Conservation (phyloP, 2,329 filamentous ascomycete species). For the Fusarium sp. region DNA sequence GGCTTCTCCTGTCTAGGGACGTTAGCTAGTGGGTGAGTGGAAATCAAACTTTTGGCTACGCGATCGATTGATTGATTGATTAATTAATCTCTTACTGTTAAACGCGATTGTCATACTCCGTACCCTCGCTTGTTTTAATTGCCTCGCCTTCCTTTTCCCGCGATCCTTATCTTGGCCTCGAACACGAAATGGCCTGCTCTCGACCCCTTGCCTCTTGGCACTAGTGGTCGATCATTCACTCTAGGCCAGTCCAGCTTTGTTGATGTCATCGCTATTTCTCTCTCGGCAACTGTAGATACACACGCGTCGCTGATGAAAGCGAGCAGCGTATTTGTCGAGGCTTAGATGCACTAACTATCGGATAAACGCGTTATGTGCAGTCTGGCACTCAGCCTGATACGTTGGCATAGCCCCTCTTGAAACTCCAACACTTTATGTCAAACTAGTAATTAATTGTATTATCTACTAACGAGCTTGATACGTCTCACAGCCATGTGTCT, state of each 20-base stretch:
- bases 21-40: background rate
- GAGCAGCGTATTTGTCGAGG: slow-evolving; percentile 10
- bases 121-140: slow-evolving; percentile 23
- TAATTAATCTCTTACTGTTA: background rate
- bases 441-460: background rate
- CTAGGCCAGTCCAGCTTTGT: slow-evolving; percentile 22
- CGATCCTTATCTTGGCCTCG: slow-evolving; percentile 40
- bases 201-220: slow-evolving; percentile 11
- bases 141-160: slow-evolving; percentile 3
- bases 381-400: background rate
- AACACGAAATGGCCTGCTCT: slow-evolving; percentile 35
- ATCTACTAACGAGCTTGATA: background rate
- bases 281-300: background rate
- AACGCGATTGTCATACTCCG: slow-evolving; percentile 3
- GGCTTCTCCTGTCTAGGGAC: background rate
- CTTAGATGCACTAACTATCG: slow-evolving; percentile 2
- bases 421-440: background rate
- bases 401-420: slow-evolving; percentile 1
- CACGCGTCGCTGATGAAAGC: slow-evolving; percentile 11
- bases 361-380: slow-evolving; percentile 1
- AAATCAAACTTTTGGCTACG: slow-evolving; percentile 16
- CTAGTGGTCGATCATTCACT: slow-evolving; percentile 44
- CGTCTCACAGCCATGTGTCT: background rate
- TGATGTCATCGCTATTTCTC: slow-evolving; percentile 13
- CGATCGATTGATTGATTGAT: background rate